A percentile compares a stretch with the other conserved stretches of the same genome.
Evolutionary conservation across 345 rosid species (phyloP).

Genomic region (Populus tremula): DNA sequence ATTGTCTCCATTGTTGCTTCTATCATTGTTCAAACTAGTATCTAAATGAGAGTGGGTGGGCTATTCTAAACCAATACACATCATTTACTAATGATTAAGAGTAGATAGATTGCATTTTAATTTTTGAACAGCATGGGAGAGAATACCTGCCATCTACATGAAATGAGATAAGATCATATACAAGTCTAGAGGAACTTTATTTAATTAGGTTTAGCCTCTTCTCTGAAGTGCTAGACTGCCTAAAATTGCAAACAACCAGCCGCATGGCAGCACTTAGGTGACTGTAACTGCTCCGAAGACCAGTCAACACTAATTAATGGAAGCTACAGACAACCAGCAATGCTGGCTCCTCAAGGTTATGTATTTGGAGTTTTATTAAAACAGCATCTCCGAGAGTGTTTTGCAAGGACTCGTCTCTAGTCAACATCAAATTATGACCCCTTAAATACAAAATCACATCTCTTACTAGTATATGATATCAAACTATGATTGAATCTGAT

Average conservation of each 20-base stretch:
- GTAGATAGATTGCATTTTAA: too few relatives aligned
- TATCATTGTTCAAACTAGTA: too few relatives aligned
- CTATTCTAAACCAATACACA: neutral
- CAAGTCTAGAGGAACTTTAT: neutral
- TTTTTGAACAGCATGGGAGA: neutral
- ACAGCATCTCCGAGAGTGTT: constrained; percentile 23
- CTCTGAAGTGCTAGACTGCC: neutral
- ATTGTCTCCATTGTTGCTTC: too few relatives aligned
- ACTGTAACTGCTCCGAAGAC: constrained; percentile 1
- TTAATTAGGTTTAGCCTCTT: neutral
- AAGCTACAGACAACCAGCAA: constrained; percentile 8
- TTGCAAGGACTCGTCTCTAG: constrained; percentile 16
- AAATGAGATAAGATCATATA: neutral
- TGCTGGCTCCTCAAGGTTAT: neutral
- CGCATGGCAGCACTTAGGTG: neutral
- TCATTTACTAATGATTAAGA: neutral
- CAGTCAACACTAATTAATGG: neutral
- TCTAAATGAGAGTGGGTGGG: neutral
- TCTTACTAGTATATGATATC: neutral
- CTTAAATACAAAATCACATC: neutral
- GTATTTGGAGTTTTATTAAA: constrained; percentile 30
- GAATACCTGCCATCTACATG: neutral
- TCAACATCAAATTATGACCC: neutral
- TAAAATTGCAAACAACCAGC: neutral
- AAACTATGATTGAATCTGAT: neutral